These are phyloP conservation scores for Arachnomyces sp. DNA, from an alignment of 2,329 filamentous ascomycete species.

Conservation along the genomic window DNA sequence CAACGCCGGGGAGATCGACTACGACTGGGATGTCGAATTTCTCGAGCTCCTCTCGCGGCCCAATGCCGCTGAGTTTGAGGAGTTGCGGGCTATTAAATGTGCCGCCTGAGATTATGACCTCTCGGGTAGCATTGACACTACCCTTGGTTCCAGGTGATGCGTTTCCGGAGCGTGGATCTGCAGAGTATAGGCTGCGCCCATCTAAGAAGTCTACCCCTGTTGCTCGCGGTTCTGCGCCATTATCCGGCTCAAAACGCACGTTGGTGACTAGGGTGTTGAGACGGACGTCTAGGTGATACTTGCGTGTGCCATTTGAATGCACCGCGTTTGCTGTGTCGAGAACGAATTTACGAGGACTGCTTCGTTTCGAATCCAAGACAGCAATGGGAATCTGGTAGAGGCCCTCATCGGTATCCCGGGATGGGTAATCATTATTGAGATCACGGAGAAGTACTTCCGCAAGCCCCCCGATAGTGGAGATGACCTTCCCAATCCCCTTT, in stretches of 20 bases:
- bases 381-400: constrained; percentile 54
- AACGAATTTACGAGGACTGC: constrained; percentile 51
- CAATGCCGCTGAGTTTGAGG: constrained; percentile 59
- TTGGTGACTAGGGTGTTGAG: constrained; percentile 41
- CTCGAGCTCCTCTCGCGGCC: constrained; percentile 46
- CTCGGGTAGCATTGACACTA: constrained; percentile 34
- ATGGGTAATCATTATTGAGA: constrained; percentile 41
- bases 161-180: constrained; percentile 31
- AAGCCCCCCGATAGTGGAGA: constrained; percentile 38
- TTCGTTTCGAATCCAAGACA: constrained; percentile 46
- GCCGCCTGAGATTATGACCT: constrained; percentile 44
- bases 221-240: constrained; percentile 31
- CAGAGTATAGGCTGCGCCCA: constrained; percentile 39
- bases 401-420: constrained; percentile 41
- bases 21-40: constrained; percentile 48
- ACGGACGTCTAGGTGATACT: constrained; percentile 49
- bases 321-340: constrained; percentile 43
- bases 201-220: constrained; percentile 42
- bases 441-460: constrained; percentile 43
- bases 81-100: constrained; percentile 59
- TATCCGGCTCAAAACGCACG: constrained; percentile 31
- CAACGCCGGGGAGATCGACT: constrained; percentile 54
- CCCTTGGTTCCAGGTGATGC: constrained; percentile 28
- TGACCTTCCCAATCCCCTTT: constrained; percentile 30
- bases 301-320: constrained; percentile 44